Conservation (phyloP, 1,284 basidiomycete genomes). For the Cystobasidium sp. region DNA sequence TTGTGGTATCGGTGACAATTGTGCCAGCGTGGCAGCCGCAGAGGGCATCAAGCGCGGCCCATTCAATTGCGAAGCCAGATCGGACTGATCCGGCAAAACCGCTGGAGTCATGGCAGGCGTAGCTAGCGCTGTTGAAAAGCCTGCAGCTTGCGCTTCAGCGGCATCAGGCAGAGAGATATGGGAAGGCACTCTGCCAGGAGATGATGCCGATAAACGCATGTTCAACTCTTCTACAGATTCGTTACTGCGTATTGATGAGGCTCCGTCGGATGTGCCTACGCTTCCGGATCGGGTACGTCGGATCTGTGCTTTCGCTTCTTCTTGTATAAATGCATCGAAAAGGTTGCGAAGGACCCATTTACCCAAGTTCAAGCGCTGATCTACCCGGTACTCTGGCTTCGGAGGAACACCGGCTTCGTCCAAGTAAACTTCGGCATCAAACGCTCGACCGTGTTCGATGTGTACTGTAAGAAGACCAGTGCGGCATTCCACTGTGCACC, state of each 20-base stretch:
- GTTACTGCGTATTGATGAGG: slow-evolving; percentile 20
- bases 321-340: slow-evolving; percentile 52
- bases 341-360: slow-evolving; percentile 56
- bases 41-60: slow-evolving; percentile 23
- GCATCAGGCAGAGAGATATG: slow-evolving; percentile 28
- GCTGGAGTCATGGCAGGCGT: slow-evolving; percentile 68
- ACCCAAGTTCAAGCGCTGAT: slow-evolving; percentile 61
- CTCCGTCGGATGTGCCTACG: slow-evolving; percentile 1
- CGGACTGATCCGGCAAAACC: slow-evolving; percentile 57
- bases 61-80: slow-evolving; percentile 25
- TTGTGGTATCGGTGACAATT: slow-evolving; percentile 35
- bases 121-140: slow-evolving; percentile 67
- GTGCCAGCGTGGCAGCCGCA: background rate
- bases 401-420: slow-evolving; percentile 77
- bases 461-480: slow-evolving; percentile 86
- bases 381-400: slow-evolving; percentile 68
- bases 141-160: slow-evolving; percentile 54
- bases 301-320: slow-evolving; percentile 30
- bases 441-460: slow-evolving; percentile 76
- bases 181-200: slow-evolving; percentile 55
- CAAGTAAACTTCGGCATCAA: slow-evolving; percentile 92
- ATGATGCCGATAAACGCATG: slow-evolving; percentile 55
- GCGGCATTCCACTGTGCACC: slow-evolving; percentile 89
- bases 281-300: slow-evolving; percentile 19
- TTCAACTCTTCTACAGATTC: slow-evolving; percentile 20